Percentiles rank a stretch among this genome's conserved stretches.
These are phyloP conservation scores for Magnolia officinalis DNA, from an alignment of 164 flowering plant genomes.

Conservation along the genomic window DNA sequence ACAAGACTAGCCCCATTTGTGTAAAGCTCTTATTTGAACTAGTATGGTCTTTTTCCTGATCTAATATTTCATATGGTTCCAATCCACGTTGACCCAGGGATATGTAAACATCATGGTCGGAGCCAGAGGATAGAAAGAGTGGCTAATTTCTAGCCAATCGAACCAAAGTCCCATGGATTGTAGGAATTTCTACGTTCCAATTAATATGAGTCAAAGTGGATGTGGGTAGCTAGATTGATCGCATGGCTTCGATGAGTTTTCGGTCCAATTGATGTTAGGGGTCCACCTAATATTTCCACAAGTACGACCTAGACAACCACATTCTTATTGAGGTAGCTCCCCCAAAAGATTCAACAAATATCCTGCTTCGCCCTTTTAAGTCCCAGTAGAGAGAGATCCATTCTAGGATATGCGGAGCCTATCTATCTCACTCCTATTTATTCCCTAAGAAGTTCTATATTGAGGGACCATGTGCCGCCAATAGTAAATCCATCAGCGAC, in stretches of 20 bases:
- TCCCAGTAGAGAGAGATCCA: too few species aligned
- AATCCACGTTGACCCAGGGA: neutral
- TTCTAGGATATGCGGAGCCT: too few species aligned
- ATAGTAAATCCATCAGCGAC: neutral
- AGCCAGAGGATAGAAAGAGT: neutral
- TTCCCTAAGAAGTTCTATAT: constrained; percentile 7
- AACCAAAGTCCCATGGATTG: neutral
- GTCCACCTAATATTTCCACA: neutral
- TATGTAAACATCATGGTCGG: neutral
- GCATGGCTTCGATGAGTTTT: neutral
- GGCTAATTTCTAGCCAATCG: neutral
- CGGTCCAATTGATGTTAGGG: neutral
- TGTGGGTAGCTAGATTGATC: neutral
- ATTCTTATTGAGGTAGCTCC: neutral
- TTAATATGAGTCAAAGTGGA: neutral
- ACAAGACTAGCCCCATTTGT: too few species aligned
- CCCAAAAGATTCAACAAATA: neutral
- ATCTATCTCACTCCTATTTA: neutral
- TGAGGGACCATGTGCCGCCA: constrained; percentile 8
- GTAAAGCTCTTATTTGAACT: too few species aligned
- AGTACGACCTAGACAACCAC: neutral
- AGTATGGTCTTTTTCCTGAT: too few species aligned
- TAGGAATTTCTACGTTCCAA: neutral
- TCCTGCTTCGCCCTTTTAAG: too few species aligned
- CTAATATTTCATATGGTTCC: neutral